Percentiles rank a stretch among this genome's conserved stretches.
These are phyloP conservation scores for Pseudogymnoascus sp. DNA, from an alignment of 2,329 filamentous ascomycete species.

Conservation along the genomic window DNA sequence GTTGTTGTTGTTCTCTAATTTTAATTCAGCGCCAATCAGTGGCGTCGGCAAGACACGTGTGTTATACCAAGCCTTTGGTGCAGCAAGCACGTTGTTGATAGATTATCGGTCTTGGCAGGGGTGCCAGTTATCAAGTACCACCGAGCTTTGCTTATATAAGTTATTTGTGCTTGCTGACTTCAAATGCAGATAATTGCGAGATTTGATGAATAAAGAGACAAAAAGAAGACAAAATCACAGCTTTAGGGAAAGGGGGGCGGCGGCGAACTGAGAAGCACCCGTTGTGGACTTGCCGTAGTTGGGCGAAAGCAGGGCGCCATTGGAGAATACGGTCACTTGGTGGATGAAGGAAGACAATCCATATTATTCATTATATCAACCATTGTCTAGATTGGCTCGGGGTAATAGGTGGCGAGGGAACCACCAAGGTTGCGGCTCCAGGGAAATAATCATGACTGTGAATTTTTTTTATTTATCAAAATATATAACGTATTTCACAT, in stretches of 20 bases:
- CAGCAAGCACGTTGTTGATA: slow-evolving; percentile 1
- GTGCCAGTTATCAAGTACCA: neutral
- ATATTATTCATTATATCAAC: neutral
- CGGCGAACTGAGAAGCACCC: neutral
- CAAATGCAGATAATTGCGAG: neutral
- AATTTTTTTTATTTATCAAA: too few relatives aligned
- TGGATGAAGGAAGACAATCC: neutral
- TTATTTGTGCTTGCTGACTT: neutral
- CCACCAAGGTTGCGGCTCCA: neutral
- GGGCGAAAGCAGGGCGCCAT: neutral
- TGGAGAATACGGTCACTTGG: neutral
- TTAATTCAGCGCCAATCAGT: neutral
- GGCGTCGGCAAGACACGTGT: neutral
- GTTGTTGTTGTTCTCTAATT: neutral
- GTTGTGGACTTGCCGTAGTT: neutral
- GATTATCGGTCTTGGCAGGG: neutral
- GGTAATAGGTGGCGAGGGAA: neutral
- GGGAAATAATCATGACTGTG: too few relatives aligned
- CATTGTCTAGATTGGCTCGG: neutral
- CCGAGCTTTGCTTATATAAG: neutral
- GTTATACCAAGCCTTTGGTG: neutral
- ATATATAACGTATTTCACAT: too few relatives aligned
- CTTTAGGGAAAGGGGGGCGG: too few relatives aligned
- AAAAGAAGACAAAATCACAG: neutral
- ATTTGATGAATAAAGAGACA: neutral